Evolutionary conservation across 768 basidiomycete genomes (phyloP).

Genomic region (Rhodocollybia butyracea): DNA sequence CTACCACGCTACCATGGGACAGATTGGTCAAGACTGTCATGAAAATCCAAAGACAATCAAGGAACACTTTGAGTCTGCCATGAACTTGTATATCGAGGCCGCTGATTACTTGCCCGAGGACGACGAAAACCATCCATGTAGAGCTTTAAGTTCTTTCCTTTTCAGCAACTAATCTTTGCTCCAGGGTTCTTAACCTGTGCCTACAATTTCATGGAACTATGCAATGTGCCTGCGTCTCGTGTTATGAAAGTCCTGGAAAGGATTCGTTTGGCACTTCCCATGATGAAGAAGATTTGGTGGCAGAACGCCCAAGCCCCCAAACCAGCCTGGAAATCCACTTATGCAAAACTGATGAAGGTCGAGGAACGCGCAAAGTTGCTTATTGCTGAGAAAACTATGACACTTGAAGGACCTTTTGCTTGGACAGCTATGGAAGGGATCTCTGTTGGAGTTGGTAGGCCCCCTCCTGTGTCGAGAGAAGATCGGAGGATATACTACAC

Average conservation of each 20-base stretch:
- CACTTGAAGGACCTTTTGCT: background rate
- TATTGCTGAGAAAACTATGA: background rate
- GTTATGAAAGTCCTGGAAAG: background rate
- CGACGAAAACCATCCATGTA: slow-evolving; percentile 30
- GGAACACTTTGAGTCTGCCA: slow-evolving; percentile 19
- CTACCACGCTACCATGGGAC: background rate
- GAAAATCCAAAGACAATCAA: background rate
- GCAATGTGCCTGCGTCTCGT: background rate
- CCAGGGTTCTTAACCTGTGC: background rate
- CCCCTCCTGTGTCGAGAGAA: no score
- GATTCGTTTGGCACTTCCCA: background rate
- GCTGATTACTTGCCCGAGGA: slow-evolving; percentile 32
- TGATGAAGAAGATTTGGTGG: background rate
- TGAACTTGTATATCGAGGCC: slow-evolving; percentile 28
- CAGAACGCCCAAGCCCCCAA: background rate
- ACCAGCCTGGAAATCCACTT: background rate
- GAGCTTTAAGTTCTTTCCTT: background rate
- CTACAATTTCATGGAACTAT: slow-evolving; percentile 7
- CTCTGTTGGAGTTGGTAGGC: no score
- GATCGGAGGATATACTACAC: no score
- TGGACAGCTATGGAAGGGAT: background rate
- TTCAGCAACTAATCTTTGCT: background rate
- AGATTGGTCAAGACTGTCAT: background rate
- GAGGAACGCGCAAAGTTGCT: background rate
- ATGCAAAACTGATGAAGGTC: background rate